Evolutionary conservation across 805 yeast genomes (phyloP), one percentile per base, ranked within the genome.

Genomic region (Candida qinlingensis): DNA sequence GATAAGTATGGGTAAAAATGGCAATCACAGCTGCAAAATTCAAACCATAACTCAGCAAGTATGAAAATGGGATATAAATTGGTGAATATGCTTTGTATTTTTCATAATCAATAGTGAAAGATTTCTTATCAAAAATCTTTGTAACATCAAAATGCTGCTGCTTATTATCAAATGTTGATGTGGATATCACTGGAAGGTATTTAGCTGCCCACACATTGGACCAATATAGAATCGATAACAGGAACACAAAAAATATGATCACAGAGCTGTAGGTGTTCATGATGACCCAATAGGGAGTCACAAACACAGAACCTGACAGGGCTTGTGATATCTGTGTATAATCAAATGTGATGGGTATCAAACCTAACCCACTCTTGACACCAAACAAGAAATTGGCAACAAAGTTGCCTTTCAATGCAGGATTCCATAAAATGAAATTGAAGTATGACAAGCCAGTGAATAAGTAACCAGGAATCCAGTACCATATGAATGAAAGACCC

Each of bases 391-490:
- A 79, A 54, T 81, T 83, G 6, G 80, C 74, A 38, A 75, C 70
- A 50, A 79, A 77, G 58, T 82, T 81, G 52, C 80, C 61, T 52
- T 67, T 62, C 12, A 66, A 64, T 44, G 57, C 58, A 27, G 66
- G 50, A 39, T 62, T 64, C 70, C 71, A 67, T n/a, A 65, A 49
- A 27, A 69, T 56, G 48, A 72, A 62, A n/a, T 73, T 76, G 64
- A 85, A 84, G 56, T 76, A 76, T 0, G 81, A 72, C 48, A 85
- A 70, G 2, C 80, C 87, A 12, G 70, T 67, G 66, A 82, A 82
- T 27, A 85, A 68, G 58, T 71, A 83, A 47, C 82, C 85, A 4
- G 89, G 88, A 54, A 85, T 65, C 81, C 85, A 83, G 58, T 79
- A 79, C 76, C 82, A 83, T 4, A 73, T 52, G 55, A 81, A 81